Percentiles rank a stretch among this genome's conserved stretches.
Conservation (phyloP, 2,329 filamentous ascomycete genomes). For the Aspergillus amoenus region DNA sequence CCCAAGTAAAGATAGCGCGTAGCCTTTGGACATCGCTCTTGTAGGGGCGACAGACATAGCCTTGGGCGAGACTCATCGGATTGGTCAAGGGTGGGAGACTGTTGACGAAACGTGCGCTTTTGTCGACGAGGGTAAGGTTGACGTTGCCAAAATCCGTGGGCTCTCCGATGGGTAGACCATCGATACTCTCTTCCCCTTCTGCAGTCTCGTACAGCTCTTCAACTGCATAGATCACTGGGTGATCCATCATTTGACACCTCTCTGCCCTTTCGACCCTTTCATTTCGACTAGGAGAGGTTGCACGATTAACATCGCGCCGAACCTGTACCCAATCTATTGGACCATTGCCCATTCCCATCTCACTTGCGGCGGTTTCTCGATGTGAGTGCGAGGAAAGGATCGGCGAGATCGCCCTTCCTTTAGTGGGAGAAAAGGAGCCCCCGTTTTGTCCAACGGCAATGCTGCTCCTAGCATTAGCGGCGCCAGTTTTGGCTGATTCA, state of each 20-base stretch:
- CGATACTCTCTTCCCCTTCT: slow-evolving; percentile 84
- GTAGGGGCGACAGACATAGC: slow-evolving; percentile 90
- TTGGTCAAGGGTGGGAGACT: slow-evolving; percentile 80
- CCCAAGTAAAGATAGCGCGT: slow-evolving; percentile 95
- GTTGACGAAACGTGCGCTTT: slow-evolving; percentile 87
- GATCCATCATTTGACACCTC: slow-evolving; percentile 90
- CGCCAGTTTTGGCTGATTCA: slow-evolving; percentile 89
- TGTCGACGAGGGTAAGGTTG: slow-evolving; percentile 87
- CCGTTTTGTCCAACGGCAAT: slow-evolving; percentile 64
- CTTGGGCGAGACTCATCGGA: slow-evolving; percentile 78
- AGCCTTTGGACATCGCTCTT: slow-evolving; percentile 90
- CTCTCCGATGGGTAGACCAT: slow-evolving; percentile 78
- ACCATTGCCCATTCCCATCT: slow-evolving; percentile 65
- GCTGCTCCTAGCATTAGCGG: slow-evolving; percentile 82
- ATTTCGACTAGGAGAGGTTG: slow-evolving; percentile 86
- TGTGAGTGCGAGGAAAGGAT: slow-evolving; percentile 31
- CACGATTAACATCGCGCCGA: slow-evolving; percentile 89
- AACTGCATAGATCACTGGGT: slow-evolving; percentile 82
- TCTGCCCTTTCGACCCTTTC: slow-evolving; percentile 83
- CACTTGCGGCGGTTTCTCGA: slow-evolving; percentile 60
- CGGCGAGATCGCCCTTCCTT: slow-evolving; percentile 49
- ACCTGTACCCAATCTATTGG: slow-evolving; percentile 93
- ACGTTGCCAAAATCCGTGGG: slow-evolving; percentile 77
- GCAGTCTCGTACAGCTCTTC: slow-evolving; percentile 82
- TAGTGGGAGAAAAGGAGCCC: slow-evolving; percentile 48